These are phyloP conservation scores for Physcomitrium patens DNA, from an alignment of 225 moss, liverwort and hornwort species.

Conservation along the genomic window DNA sequence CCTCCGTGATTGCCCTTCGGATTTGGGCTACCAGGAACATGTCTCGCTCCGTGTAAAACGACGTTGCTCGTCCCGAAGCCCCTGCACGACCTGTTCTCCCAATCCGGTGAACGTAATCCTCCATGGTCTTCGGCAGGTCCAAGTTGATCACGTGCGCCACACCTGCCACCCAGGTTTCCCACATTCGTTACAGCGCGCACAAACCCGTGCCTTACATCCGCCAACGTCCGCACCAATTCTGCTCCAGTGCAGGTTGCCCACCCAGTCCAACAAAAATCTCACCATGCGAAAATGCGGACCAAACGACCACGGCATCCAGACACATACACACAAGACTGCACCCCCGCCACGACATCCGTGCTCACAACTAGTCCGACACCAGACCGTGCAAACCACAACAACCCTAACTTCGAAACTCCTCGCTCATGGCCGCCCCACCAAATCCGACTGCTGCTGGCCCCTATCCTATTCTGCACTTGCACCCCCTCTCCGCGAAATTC, in stretches of 20 bases:
- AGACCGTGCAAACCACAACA: too few relatives aligned
- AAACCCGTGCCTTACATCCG: neutral
- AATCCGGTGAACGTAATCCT: conserved; percentile 97
- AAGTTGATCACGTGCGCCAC: conserved; percentile 96
- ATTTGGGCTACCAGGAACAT: conserved; percentile 97
- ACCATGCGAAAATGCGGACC: too few relatives aligned
- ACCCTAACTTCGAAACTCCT: too few relatives aligned
- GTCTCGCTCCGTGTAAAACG: conserved; percentile 93
- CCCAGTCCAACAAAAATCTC: too few relatives aligned
- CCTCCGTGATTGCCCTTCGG: conserved; percentile 96
- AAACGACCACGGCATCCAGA: too few relatives aligned
- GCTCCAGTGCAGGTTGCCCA: neutral
- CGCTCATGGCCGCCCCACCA: too few relatives aligned
- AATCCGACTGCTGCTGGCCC: too few relatives aligned
- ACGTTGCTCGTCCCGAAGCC: conserved; percentile 92
- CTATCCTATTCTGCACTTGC: too few relatives aligned
- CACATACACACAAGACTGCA: too few relatives aligned
- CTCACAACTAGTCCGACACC: too few relatives aligned
- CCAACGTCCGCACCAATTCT: neutral
- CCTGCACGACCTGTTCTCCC: conserved; percentile 98
- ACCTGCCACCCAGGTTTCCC: conserved; percentile 52
- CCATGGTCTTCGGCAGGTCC: conserved; percentile 98
- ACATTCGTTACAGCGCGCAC: conserved; percentile 4
- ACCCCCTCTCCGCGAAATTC: too few relatives aligned
- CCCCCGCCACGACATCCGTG: too few relatives aligned